These are phyloP conservation scores for Vachellia pachyceras DNA, from an alignment of 306 rosid genomes.

Conservation along the genomic window DNA sequence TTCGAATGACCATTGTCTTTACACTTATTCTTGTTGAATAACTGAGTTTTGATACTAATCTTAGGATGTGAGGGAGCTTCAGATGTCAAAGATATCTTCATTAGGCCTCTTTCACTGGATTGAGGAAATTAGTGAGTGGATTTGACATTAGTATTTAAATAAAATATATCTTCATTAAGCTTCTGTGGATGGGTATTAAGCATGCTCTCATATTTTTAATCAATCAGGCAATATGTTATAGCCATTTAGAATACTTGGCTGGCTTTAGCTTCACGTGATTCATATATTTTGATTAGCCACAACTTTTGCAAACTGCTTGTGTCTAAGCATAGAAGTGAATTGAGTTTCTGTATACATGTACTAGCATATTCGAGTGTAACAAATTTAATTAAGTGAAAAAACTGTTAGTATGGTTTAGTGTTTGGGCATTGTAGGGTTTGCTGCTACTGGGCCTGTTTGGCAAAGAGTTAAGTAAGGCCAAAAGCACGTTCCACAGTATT, in stretches of 20 bases:
- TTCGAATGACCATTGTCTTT: not conserved
- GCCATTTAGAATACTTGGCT: not conserved
- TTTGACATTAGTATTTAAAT: not conserved
- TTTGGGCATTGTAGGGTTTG: slow-evolving; percentile 20
- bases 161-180: too few relatives aligned
- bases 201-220: not conserved
- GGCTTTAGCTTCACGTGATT: slow-evolving; percentile 7
- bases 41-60: not conserved
- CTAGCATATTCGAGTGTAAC: not conserved
- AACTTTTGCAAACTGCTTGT: slow-evolving; percentile 15
- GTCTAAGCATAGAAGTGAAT: not conserved
- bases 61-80: not conserved
- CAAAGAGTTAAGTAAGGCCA: too few relatives aligned
- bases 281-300: not conserved
- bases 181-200: not conserved
- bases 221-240: not conserved
- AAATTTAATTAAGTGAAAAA: not conserved
- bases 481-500: too few relatives aligned
- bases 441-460: too few relatives aligned
- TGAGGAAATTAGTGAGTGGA: not conserved
- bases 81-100: not conserved
- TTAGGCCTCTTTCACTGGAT: not conserved
- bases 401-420: slow-evolving; percentile 15
- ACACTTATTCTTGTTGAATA: too few relatives aligned
- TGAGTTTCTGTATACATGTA: not conserved